Percentiles rank a stretch among this genome's conserved stretches.
Evolutionary conservation across 148 eudicot genomes (phyloP).

Genomic region (Chenopodium berlandieri): DNA sequence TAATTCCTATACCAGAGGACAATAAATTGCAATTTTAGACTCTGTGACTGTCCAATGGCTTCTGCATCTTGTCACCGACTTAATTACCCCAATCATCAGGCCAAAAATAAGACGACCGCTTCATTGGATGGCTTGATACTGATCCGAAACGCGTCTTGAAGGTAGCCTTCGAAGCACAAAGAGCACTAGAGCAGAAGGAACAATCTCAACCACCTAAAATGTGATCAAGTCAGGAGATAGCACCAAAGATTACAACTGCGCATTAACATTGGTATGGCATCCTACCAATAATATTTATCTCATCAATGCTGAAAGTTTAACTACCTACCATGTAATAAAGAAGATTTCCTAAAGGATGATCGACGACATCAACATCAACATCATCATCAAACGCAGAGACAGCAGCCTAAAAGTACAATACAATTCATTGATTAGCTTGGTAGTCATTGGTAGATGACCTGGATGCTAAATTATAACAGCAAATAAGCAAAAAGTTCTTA

Average conservation of each 20-base stretch:
- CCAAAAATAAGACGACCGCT: not conserved
- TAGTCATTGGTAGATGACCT: not conserved
- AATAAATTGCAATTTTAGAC: not conserved
- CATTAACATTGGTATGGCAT: not conserved
- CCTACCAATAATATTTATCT: not conserved
- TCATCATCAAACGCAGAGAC: conserved; percentile 46
- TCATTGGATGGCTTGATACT: conserved; percentile 53
- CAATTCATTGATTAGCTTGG: not conserved
- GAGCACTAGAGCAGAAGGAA: conserved; percentile 62
- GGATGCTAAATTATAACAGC: not conserved
- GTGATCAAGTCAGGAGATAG: not conserved
- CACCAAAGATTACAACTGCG: not conserved
- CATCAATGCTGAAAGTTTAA: not conserved
- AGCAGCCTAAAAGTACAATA: conserved; percentile 32
- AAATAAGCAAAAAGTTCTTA: not conserved
- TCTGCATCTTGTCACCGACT: not conserved
- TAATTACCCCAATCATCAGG: not conserved
- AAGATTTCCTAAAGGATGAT: conserved; percentile 48
- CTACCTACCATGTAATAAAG: conserved; percentile 47
- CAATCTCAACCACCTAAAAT: conserved; percentile 54
- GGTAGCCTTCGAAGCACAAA: conserved; percentile 65
- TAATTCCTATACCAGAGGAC: not conserved
- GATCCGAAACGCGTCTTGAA: conserved; percentile 54
- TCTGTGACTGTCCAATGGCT: not conserved
- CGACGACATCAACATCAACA: conserved; percentile 49